Base-by-base conservation (phyloP, 2,329 filamentous ascomycete genomes). In the Epichloe coenophiala region DNA sequence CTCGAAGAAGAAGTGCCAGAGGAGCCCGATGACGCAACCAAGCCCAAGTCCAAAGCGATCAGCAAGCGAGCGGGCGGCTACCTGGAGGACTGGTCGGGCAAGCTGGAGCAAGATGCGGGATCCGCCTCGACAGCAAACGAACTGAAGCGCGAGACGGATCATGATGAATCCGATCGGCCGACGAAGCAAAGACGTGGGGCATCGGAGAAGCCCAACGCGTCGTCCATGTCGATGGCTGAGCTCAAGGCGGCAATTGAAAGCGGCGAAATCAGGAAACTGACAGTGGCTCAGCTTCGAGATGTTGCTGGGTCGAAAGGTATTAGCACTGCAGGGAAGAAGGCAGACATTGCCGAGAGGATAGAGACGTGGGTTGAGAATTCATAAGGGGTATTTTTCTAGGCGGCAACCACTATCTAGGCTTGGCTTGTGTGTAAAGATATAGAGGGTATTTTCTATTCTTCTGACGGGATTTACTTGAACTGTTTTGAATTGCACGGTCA, bases 1-100 rank as follows among this genome's bases (percentile, higher is more conserved):
- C 74, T 98, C 1, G 90, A 95, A 37, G 93, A 98, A 63, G 90
- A 96, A 57, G 70, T 95, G 1, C 90, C 90, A 0, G 83, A 86
- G 19, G 77, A 83, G 47, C 68, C 68, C 2, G 73, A 79, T 13
- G 93, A 98, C 62, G 83, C 85, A 56, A 97, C 93, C 0, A 64
- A 87, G 13, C 93, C 93, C 1, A 88, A 86, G 59, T 89, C 84
- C 66, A 84, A 79, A 58, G 88, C 94, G 57, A 97, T 98, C 50
- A 80, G 89, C 64, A 97, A 94, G 70, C 81, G 91, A 33, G 84
- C 86, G 1, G 90, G 89, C 0, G 78, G 80, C 2, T 87, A 88
- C 60, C 77, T 95, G 9, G 72, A 84, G 44, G 81, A 87, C 36
- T 95, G 90, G 83, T 83, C 86, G 4, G 71, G 78, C 37, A 74